A percentile compares a stretch with the other conserved stretches of the same genome.
These are phyloP conservation scores for Tinospora cordifolia DNA, from an alignment of 164 flowering plant genomes.

Conservation along the genomic window DNA sequence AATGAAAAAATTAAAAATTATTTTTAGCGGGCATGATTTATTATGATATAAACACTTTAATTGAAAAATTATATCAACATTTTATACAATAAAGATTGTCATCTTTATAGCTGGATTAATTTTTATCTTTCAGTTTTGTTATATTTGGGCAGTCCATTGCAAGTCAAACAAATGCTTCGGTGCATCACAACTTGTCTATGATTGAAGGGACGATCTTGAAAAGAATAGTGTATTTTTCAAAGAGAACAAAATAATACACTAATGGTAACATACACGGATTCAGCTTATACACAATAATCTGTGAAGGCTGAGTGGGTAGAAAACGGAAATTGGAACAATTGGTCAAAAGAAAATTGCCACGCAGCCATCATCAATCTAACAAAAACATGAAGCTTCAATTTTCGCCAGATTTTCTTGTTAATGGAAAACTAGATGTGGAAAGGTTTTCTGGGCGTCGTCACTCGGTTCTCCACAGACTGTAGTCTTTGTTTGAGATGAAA, in stretches of 20 bases:
- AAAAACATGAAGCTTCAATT: background rate
- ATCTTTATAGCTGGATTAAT: no score
- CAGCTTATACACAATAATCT: background rate
- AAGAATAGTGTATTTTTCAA: background rate
- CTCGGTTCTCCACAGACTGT: conserved; percentile 80
- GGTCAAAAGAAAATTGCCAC: background rate
- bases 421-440: conserved; percentile 37
- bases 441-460: conserved; percentile 92
- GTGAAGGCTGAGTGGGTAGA: background rate
- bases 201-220: no score
- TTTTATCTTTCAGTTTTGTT: no score
- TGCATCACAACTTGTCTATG: no score
- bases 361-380: background rate
- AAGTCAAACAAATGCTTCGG: no score
- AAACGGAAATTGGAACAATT: background rate
- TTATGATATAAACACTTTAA: no score
- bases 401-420: background rate
- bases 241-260: background rate
- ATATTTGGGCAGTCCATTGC: no score
- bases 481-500: conserved; percentile 92
- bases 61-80: no score
- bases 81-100: no score
- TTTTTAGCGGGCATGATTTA: no score
- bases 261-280: background rate
- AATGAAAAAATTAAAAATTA: no score